Evolutionary conservation across 1,284 basidiomycete species (phyloP).

Genomic region (Rhodotorula mucilaginosa): DNA sequence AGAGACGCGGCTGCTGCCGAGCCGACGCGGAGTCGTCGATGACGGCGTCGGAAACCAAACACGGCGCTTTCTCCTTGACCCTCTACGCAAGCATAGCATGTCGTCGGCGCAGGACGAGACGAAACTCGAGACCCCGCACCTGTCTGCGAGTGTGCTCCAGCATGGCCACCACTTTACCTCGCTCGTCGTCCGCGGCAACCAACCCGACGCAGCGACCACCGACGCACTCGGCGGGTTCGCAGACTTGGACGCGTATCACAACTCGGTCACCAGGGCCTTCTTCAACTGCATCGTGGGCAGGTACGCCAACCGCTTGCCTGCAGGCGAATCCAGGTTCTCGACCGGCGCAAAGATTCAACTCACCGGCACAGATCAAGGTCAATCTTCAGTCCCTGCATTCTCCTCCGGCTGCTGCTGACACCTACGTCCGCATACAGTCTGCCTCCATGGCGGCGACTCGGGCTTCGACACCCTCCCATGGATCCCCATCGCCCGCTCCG

Average conservation of each 20-base stretch:
- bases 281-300: slow-evolving; percentile 27
- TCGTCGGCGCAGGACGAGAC: not conserved
- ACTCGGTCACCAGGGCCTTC: slow-evolving; percentile 21
- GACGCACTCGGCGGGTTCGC: slow-evolving; percentile 33
- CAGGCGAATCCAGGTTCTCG: slow-evolving; percentile 9
- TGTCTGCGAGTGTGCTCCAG: slow-evolving; percentile 20
- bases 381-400: not conserved
- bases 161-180: slow-evolving; percentile 33
- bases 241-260: slow-evolving; percentile 16
- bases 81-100: not conserved
- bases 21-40: too few relatives aligned
- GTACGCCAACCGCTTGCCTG: slow-evolving; percentile 37
- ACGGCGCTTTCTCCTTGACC: too few relatives aligned
- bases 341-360: slow-evolving; percentile 12
- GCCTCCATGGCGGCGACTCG: slow-evolving; percentile 35
- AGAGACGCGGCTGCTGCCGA: too few relatives aligned
- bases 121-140: slow-evolving; percentile 8
- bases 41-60: too few relatives aligned
- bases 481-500: slow-evolving; percentile 14
- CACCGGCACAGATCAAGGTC: slow-evolving; percentile 10
- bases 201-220: not conserved
- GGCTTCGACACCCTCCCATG: slow-evolving; percentile 37
- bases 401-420: not conserved
- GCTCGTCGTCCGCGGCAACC: slow-evolving; percentile 4
- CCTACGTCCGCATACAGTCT: slow-evolving; percentile 13